Percentiles rank a stretch among this genome's conserved stretches.
Conservation (phyloP, 2,329 filamentous ascomycete genomes). For the Xylaria sp. region DNA sequence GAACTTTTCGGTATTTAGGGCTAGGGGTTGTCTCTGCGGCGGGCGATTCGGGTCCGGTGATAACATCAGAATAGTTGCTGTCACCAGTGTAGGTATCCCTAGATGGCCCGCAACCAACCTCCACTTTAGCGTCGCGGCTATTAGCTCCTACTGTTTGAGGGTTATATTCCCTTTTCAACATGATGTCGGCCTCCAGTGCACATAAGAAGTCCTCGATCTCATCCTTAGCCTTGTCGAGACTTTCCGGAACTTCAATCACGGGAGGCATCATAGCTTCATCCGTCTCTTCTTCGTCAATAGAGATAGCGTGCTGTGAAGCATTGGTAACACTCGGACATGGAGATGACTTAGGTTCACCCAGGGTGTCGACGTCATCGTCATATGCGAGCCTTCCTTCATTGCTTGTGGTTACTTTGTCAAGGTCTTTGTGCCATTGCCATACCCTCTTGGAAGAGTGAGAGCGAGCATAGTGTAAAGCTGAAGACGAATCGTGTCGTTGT, state of each 20-base stretch:
- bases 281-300: not conserved
- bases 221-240: conserved; percentile 21
- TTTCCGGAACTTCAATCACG: conserved; percentile 2
- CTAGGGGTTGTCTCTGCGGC: conserved; percentile 18
- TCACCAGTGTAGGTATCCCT: not conserved
- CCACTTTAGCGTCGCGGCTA: not conserved
- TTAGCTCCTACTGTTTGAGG: conserved; percentile 9
- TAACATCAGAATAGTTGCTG: not conserved
- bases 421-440: conserved; percentile 9
- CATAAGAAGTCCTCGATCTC: conserved; percentile 39
- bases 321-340: not conserved
- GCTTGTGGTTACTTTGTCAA: conserved; percentile 13
- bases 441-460: conserved; percentile 17
- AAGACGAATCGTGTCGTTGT: not conserved
- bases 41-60: conserved; percentile 1
- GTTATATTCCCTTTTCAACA: not conserved
- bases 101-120: not conserved
- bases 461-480: conserved; percentile 4
- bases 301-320: not conserved
- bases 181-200: conserved; percentile 33
- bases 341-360: not conserved
- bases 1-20: conserved; percentile 25
- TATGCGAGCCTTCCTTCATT: conserved; percentile 45
- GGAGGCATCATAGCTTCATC: not conserved
- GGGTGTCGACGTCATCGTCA: conserved; percentile 36